These are phyloP conservation scores for Fremontodendron californicum DNA, from an alignment of 345 rosid species.

Conservation along the genomic window DNA sequence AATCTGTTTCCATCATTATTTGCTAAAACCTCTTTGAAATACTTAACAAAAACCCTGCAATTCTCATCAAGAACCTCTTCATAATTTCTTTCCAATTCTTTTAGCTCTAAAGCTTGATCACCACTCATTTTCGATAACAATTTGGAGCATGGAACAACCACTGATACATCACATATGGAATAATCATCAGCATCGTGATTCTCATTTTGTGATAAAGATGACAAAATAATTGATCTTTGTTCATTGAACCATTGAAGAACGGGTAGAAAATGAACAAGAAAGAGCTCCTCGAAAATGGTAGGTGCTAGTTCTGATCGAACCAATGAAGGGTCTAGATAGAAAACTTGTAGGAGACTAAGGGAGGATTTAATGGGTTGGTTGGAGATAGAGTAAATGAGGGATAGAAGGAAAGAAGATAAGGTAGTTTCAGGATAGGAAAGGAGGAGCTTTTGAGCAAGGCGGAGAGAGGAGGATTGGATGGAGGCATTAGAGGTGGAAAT, in stretches of 20 bases:
- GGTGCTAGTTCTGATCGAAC: constrained; percentile 51
- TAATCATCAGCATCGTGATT: constrained; percentile 21
- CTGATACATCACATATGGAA: constrained; percentile 29
- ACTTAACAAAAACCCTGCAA: constrained; percentile 42
- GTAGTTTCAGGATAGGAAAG: constrained; percentile 33
- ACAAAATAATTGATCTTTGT: constrained; percentile 34
- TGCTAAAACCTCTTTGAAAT: constrained; percentile 37
- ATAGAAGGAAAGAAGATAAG: constrained; percentile 46
- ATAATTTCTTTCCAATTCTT: constrained; percentile 43
- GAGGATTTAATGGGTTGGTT: constrained; percentile 42
- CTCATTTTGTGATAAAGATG: constrained; percentile 14
- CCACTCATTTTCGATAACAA: constrained; percentile 50
- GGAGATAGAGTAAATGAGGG: constrained; percentile 40
- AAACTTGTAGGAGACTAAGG: constrained; percentile 33
- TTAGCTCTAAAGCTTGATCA: constrained; percentile 45
- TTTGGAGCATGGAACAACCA: constrained; percentile 35
- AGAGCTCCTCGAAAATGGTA: constrained; percentile 43
- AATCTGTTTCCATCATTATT: constrained; percentile 20
- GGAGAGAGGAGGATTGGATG: constrained; percentile 40
- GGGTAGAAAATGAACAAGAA: constrained; percentile 49
- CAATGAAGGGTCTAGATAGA: constrained; percentile 40
- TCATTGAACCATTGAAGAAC: constrained; percentile 43
- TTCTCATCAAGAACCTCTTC: constrained; percentile 53
- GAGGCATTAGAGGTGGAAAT: constrained; percentile 27
- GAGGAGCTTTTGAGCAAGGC: constrained; percentile 44